Base-by-base conservation (phyloP, 176 grass and related monocot genomes). In the Triticum monococcum region DNA sequence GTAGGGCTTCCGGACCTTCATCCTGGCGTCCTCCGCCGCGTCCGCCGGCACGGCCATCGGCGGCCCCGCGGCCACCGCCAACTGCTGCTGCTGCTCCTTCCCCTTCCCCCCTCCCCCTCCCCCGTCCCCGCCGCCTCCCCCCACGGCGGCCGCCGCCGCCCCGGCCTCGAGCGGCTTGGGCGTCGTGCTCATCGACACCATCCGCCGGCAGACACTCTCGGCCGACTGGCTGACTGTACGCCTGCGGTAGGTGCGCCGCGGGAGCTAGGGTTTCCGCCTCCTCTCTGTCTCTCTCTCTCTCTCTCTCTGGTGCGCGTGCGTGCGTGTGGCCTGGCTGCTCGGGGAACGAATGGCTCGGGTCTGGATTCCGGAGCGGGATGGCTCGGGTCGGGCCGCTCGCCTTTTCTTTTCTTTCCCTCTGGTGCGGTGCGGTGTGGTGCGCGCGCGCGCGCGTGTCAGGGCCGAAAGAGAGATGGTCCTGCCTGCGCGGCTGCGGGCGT, bases 1-100 rank as follows among this genome's bases (percentile, higher is more conserved):
- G 86, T 95, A 95, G 3, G 91, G 93, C 75, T 95, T 95, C 91
- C 91, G 66, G 32, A 90, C 81, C 88, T 95, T 95, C 75, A 86
- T 88, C 2, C 10, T 45, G 20, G 83, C 90, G 54, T 84, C 84
- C 63, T n/a, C 83, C 2, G 11, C 60, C 4, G 30, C 36, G 40
- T 10, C 38, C 2, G 41, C 23, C 32, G 81, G 85, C 38, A 88
- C 81, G 50, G 86, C 90, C 90, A 91, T 91, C 63, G 81, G 86
- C 86, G 77, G 68, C 38, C 85, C 77, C 30, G 72, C 69, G 12
- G 17, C 72, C 79, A 12, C 50, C 35, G 14, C 79, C 38, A 33
- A 54, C 28, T 7, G 30, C 80, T 52, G 8, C 56, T 66, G 26
- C 76, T 88, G 12, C 84, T 33, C 23, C 43, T 26, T 65, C 45